Evolutionary conservation across 129 eudicot species (phyloP).

Genomic region (Flaveria sonorensis): DNA sequence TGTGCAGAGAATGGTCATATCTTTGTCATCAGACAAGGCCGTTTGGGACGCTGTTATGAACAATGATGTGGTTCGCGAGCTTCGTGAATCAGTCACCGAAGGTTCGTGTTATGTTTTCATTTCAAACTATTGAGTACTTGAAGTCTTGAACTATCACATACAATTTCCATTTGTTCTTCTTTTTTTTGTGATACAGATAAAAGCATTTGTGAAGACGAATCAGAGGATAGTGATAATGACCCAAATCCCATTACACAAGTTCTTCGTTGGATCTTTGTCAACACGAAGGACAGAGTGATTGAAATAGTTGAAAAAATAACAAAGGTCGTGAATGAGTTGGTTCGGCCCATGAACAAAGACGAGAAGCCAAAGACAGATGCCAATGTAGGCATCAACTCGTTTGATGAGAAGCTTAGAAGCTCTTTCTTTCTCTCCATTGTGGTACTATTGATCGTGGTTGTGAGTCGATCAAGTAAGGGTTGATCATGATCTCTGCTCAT

Average conservation of each 20-base stretch:
- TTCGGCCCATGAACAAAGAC: constrained; percentile 35
- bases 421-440: constrained; percentile 62
- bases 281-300: constrained; percentile 58
- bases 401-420: constrained; percentile 52
- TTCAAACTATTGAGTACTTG: too few species aligned
- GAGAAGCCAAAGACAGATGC: constrained; percentile 5
- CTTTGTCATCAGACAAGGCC: constrained; percentile 80
- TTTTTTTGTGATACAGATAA: neutral
- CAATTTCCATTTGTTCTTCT: too few species aligned
- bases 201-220: neutral
- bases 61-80: constrained; percentile 83
- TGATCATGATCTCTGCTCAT: constrained; percentile 21
- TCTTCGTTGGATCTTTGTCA: constrained; percentile 49
- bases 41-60: constrained; percentile 91
- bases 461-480: constrained; percentile 47
- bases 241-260: constrained; percentile 41
- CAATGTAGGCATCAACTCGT: neutral
- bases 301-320: constrained; percentile 60
- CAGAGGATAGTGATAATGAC: constrained; percentile 24
- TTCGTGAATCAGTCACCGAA: constrained; percentile 49
- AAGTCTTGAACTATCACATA: too few species aligned
- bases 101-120: constrained; percentile 41
- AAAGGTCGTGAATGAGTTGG: constrained; percentile 43
- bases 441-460: constrained; percentile 67
- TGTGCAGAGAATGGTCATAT: constrained; percentile 69